Evolutionary conservation across 2,329 filamentous ascomycete species (phyloP), one percentile per base, ranked within the genome.

Genomic region (Cytospora piceicola): DNA sequence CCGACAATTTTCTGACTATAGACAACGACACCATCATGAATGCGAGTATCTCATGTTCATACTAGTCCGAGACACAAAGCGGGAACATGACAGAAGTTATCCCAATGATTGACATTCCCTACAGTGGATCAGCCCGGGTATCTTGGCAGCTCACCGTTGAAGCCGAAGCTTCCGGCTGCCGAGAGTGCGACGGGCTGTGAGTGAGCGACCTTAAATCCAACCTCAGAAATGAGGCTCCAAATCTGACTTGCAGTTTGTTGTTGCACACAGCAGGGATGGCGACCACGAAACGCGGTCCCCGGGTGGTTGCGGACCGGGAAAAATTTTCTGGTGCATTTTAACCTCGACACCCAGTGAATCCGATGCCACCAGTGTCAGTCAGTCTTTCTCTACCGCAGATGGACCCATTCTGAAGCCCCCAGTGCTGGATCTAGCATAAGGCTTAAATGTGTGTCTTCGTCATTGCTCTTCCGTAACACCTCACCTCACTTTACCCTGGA

Each of bases 291-390:
- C 39, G 42, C 30, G 34, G 49, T 29, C 24, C 30, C 39, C 63
- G 64, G 65, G 52, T 67, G 42, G 60, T 67, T 61, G 61, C 65
- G 65, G 65, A 57, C 36, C 54, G 30, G 61, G 61, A 64, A 64
- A 64, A 57, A 4, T 60, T 64, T 67, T 60, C 32, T 53, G 60
- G 56, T 22, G 39, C 53, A 49, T 14, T 22, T 20, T 39, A 32
- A 36, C 34, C 42, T 54, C 56, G 42, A 49, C 39, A 27, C 36
- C 42, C 39, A 29, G 34, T 53, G 20, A 34, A 49, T 52, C 34
- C 27, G 42, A 49, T 4, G 1, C 4, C 15, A 39, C 3, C 36
- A 15, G 36, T 42, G 20, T 42, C 2, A n/a, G 17, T 20, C n/a
- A n/a, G n/a, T n/a, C n/a, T 42, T 17, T 42, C 39, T 42, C 11